Conservation (phyloP, 1,284 basidiomycete species). For the Marasmius fiardii region DNA sequence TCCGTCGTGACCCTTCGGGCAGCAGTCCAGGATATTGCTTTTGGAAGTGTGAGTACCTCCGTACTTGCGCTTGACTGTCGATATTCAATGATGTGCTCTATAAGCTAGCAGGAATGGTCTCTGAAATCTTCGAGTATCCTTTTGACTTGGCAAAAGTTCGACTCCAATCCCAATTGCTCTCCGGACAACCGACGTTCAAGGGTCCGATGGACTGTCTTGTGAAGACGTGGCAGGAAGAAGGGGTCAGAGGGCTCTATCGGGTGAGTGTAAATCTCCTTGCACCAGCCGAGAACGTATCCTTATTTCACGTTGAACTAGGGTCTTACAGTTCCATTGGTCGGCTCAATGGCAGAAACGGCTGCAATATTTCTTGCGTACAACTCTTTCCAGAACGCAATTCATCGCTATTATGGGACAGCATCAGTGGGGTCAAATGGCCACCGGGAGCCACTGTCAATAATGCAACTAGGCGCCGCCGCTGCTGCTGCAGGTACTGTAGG, state of each 20-base stretch:
- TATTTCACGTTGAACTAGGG: slow-evolving; percentile 54
- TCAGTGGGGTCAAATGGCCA: slow-evolving; percentile 23
- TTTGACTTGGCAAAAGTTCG: slow-evolving; percentile 59
- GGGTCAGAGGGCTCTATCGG: slow-evolving; percentile 75
- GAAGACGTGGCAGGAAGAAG: slow-evolving; percentile 77
- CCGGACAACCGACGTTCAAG: slow-evolving; percentile 64
- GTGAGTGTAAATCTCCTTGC: slow-evolving; percentile 42
- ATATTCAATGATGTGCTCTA: background rate
- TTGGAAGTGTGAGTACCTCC: slow-evolving; percentile 43
- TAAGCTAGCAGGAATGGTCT: slow-evolving; percentile 58
- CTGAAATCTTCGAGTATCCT: slow-evolving; percentile 68
- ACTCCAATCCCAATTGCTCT: slow-evolving; percentile 83
- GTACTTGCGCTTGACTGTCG: background rate
- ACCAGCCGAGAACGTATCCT: slow-evolving; percentile 7
- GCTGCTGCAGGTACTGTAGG: slow-evolving; percentile 81
- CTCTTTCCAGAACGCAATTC: slow-evolving; percentile 68
- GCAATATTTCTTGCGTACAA: slow-evolving; percentile 83
- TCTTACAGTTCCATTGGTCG: slow-evolving; percentile 83
- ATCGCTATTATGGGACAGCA: slow-evolving; percentile 32
- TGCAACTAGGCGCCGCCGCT: slow-evolving; percentile 72
- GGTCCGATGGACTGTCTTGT: slow-evolving; percentile 81
- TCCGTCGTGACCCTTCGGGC: background rate
- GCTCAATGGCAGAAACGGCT: slow-evolving; percentile 91
- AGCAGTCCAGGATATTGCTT: slow-evolving; percentile 43
- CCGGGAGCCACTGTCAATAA: slow-evolving; percentile 44